These are phyloP conservation scores for Heterobasidion irregulare DNA, from an alignment of 1,284 basidiomycete species.

Conservation along the genomic window DNA sequence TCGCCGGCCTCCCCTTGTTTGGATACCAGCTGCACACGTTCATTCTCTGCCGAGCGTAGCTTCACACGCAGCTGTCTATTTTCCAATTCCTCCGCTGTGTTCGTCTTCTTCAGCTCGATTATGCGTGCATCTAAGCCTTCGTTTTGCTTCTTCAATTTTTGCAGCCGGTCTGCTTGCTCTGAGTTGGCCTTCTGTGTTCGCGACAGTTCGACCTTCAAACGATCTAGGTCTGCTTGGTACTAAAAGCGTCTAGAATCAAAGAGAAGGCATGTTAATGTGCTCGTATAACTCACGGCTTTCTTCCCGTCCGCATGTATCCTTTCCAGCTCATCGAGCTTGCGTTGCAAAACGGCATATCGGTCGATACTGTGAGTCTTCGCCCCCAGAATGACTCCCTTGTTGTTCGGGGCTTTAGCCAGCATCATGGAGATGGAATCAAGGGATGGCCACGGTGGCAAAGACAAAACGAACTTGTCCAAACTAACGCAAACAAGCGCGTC, in stretches of 20 bases:
- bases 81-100: constrained; percentile 45
- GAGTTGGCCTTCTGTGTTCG: constrained; percentile 35
- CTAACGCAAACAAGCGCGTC: not conserved
- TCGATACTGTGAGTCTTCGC: constrained; percentile 22
- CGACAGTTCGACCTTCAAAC: constrained; percentile 46
- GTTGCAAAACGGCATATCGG: constrained; percentile 45
- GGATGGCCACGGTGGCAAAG: no score
- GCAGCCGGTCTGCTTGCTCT: constrained; percentile 47
- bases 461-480: no score
- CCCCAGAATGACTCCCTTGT: not conserved
- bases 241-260: constrained; percentile 17
- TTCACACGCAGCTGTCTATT: constrained; percentile 54
- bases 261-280: constrained; percentile 3
- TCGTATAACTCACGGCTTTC: constrained; percentile 39
- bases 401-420: not conserved
- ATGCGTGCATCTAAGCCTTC: constrained; percentile 43
- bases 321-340: constrained; percentile 63
- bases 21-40: constrained; percentile 38
- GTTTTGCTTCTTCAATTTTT: constrained; percentile 57
- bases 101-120: constrained; percentile 48
- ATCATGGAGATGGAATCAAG: not conserved
- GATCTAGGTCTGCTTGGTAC: constrained; percentile 54
- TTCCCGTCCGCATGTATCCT: constrained; percentile 56
- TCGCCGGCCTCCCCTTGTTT: constrained; percentile 47
- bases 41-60: constrained; percentile 52